A percentile compares a stretch with the other conserved stretches of the same genome.
These are phyloP conservation scores for Cyclotella baltica DNA, from an alignment of 108 stramenopile genomes.

Conservation along the genomic window DNA sequence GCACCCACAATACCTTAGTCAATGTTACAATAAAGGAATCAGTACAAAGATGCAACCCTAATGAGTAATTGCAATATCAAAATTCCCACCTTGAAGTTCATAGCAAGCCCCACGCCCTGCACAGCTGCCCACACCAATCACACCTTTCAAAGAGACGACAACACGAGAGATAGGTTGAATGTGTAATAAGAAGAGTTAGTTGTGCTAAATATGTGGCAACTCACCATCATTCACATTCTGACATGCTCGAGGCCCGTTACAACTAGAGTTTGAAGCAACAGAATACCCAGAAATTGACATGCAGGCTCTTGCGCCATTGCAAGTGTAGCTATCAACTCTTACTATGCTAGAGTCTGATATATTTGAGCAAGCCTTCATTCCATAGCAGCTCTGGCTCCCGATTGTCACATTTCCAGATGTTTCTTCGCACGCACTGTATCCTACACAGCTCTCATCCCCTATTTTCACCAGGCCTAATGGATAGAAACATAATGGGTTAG, in stretches of 20 bases:
- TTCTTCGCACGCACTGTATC: background rate
- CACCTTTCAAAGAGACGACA: too few species aligned
- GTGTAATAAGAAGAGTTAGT: background rate
- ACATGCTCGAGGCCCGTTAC: background rate
- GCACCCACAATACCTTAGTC: background rate
- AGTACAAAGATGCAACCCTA: too few species aligned
- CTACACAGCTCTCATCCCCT: conserved; percentile 5
- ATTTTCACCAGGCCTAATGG: background rate
- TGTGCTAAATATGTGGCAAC: too few species aligned
- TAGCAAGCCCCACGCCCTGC: too few species aligned
- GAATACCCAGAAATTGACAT: conserved; percentile 6
- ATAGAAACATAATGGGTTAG: too few species aligned
- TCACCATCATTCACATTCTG: background rate
- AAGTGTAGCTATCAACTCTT: background rate
- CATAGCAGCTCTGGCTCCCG: background rate
- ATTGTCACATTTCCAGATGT: background rate
- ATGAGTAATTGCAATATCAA: too few species aligned
- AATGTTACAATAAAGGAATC: too few species aligned
- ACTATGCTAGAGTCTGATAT: background rate
- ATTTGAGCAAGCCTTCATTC: conserved; percentile 1
- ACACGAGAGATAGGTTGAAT: too few species aligned
- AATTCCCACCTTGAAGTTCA: too few species aligned
- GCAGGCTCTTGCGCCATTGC: background rate
- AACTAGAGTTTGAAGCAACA: background rate
- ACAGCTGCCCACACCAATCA: too few species aligned